Conservation (phyloP, 768 basidiomycete species). For the Boletus vinaceobasis region DNA sequence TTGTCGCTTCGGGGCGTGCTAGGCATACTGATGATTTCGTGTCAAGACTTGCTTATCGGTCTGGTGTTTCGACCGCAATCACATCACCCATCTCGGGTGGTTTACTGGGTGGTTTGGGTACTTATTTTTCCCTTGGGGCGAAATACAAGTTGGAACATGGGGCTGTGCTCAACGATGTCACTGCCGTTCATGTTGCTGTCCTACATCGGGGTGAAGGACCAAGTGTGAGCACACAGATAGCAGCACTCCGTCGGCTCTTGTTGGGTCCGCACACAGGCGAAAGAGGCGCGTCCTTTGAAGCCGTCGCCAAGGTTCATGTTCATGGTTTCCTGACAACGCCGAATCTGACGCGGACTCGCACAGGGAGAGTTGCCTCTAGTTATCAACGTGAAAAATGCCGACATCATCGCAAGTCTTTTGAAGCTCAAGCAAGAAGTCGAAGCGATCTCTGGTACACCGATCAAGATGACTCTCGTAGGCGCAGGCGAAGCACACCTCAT, state of each 20-base stretch:
- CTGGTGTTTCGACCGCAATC: conserved; percentile 70
- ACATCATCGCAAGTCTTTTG: conserved; percentile 71
- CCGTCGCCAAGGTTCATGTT: conserved; percentile 36
- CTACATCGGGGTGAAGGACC: conserved; percentile 26
- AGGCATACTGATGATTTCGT: conserved; percentile 3
- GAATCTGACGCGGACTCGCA: conserved; percentile 6
- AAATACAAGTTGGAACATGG: conserved; percentile 53
- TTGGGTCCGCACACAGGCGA: conserved; percentile 29
- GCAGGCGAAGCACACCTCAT: conserved; percentile 53
- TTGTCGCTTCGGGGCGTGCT: not conserved
- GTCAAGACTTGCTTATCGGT: conserved; percentile 64
- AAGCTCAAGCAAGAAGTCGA: conserved; percentile 56
- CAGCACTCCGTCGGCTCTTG: conserved; percentile 48
- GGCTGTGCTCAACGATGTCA: conserved; percentile 63
- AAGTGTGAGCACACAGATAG: conserved; percentile 64
- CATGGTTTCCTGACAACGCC: not conserved
- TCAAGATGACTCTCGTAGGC: conserved; percentile 52
- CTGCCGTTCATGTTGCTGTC: conserved; percentile 61
- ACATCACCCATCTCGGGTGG: conserved; percentile 53
- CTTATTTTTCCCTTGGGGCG: conserved; percentile 58
- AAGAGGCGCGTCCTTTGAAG: conserved; percentile 31
- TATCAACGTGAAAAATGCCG: conserved; percentile 64
- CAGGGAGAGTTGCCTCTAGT: conserved; percentile 65
- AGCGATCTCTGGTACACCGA: conserved; percentile 22
- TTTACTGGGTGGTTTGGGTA: conserved; percentile 61